A percentile compares a stretch with the other conserved stretches of the same genome.
Conservation (phyloP, 2,329 filamentous ascomycete genomes). For the Macrophomina pseudophaseolina region DNA sequence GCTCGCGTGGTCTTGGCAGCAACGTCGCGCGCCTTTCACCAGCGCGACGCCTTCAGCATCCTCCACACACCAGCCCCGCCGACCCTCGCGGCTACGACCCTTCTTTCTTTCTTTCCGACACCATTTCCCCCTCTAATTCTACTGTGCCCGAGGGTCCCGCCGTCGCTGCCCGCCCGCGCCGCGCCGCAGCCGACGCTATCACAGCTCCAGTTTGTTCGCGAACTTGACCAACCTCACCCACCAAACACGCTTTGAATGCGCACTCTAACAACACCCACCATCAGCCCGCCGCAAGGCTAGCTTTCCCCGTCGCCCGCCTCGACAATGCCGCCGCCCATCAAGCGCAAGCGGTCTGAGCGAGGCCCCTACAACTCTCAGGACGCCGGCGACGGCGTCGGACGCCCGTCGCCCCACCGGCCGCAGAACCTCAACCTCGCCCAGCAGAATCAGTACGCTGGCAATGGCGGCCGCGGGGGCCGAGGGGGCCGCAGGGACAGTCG, state of each 20-base stretch:
- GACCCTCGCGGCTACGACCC: slow-evolving; percentile 21
- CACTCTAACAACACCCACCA: slow-evolving; percentile 5
- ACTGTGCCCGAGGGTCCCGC: slow-evolving; percentile 23
- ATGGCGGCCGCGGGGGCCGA: slow-evolving; percentile 26
- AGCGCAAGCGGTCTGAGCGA: slow-evolving; percentile 61
- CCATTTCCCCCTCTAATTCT: slow-evolving; percentile 38
- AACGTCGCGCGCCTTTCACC: slow-evolving; percentile 25
- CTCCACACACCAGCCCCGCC: slow-evolving; percentile 3
- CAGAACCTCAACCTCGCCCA: slow-evolving; percentile 59
- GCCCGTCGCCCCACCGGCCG: slow-evolving; percentile 58
- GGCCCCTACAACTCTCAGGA: slow-evolving; percentile 35
- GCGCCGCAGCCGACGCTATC: slow-evolving; percentile 2
- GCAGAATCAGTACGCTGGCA: slow-evolving; percentile 46
- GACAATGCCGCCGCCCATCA: slow-evolving; percentile 59
- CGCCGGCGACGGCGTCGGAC: slow-evolving; percentile 46
- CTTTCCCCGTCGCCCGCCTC: not conserved
- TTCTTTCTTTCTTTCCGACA: slow-evolving; percentile 28
- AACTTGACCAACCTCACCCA: slow-evolving; percentile 6
- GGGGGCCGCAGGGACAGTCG: slow-evolving; percentile 35
- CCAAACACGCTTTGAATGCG: slow-evolving; percentile 22
- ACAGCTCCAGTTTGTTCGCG: slow-evolving; percentile 23
- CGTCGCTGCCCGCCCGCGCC: slow-evolving; percentile 2
- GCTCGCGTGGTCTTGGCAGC: slow-evolving; percentile 9
- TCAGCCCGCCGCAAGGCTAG: slow-evolving; percentile 25
- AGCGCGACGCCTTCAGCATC: slow-evolving; percentile 20